These are phyloP conservation scores for Botrytis byssoidea DNA, from an alignment of 2,329 filamentous ascomycete species.

Conservation along the genomic window DNA sequence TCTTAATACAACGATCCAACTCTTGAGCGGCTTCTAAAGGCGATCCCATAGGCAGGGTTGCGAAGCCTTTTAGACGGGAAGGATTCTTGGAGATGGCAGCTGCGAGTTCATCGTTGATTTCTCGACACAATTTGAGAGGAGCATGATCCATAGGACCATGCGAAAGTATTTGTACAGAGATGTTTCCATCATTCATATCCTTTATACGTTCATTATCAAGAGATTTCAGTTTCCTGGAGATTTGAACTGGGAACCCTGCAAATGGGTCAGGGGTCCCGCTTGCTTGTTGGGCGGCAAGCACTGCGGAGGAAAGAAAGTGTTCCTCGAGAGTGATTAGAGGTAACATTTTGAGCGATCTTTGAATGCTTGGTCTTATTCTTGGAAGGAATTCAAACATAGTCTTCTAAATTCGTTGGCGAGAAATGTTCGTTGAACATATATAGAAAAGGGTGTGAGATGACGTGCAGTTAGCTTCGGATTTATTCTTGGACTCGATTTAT, in stretches of 20 bases:
- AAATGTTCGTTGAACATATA: neutral
- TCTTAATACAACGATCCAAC: slow-evolving; percentile 42
- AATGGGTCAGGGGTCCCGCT: slow-evolving; percentile 24
- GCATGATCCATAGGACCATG: slow-evolving; percentile 33
- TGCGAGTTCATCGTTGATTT: slow-evolving; percentile 40
- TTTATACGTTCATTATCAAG: slow-evolving; percentile 32
- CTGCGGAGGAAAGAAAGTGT: slow-evolving; percentile 37
- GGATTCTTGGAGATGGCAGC: slow-evolving; percentile 37
- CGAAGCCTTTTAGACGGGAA: slow-evolving; percentile 45
- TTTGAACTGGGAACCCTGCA: slow-evolving; percentile 35
- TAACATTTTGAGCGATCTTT: slow-evolving; percentile 21
- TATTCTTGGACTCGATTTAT: neutral
- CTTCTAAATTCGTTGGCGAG: neutral
- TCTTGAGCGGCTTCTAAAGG: slow-evolving; percentile 41
- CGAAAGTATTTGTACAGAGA: slow-evolving; percentile 37
- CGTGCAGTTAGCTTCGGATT: neutral
- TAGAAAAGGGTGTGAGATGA: neutral
- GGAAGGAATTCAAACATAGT: neutral
- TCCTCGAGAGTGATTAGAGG: slow-evolving; percentile 46
- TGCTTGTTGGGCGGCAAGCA: slow-evolving; percentile 13
- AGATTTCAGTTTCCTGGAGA: slow-evolving; percentile 25
- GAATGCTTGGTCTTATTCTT: neutral
- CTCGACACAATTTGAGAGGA: slow-evolving; percentile 22
- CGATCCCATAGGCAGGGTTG: slow-evolving; percentile 43
- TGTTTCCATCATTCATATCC: slow-evolving; percentile 32